These are phyloP conservation scores for Wallacemonas sp. DNA, from an alignment of 208 protist genomes.

Conservation along the genomic window DNA sequence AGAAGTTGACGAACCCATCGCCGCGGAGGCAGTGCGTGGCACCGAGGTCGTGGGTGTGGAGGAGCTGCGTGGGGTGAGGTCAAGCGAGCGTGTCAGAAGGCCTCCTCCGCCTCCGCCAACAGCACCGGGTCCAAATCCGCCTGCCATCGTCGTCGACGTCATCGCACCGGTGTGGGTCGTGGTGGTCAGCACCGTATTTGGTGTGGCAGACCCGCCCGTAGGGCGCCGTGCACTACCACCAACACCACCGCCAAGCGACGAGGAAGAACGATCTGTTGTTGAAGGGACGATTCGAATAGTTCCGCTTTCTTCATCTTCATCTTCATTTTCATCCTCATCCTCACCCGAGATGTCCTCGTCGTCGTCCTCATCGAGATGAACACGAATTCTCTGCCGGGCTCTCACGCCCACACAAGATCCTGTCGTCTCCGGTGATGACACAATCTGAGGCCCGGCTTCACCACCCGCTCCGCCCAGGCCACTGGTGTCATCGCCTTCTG, in stretches of 20 bases:
- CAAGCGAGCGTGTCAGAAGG: not conserved
- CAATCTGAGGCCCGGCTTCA: too few species aligned
- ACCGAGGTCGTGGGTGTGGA: not conserved
- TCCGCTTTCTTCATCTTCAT: conserved; percentile 8
- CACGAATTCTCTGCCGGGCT: too few species aligned
- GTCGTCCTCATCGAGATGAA: too few species aligned
- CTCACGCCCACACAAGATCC: too few species aligned
- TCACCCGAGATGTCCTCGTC: too few species aligned
- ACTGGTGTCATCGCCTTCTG: too few species aligned
- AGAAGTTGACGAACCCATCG: not conserved
- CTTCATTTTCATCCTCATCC: too few species aligned
- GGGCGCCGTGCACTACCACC: not conserved
- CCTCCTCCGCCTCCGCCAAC: too few species aligned
- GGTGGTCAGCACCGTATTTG: not conserved
- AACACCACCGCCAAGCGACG: not conserved
- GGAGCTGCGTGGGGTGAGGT: not conserved
- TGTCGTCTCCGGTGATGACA: too few species aligned
- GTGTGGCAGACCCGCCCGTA: not conserved
- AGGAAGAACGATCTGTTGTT: not conserved
- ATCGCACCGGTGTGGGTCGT: not conserved
- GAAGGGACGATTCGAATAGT: conserved; percentile 2
- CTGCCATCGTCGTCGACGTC: too few species aligned
- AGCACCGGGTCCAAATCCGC: too few species aligned
- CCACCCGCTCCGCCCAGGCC: too few species aligned
- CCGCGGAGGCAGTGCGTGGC: not conserved